phyloP scores from a whole-genome alignment of 2,329 filamentous ascomycete genomes.

The Salinomyces thailandicus region DNA sequence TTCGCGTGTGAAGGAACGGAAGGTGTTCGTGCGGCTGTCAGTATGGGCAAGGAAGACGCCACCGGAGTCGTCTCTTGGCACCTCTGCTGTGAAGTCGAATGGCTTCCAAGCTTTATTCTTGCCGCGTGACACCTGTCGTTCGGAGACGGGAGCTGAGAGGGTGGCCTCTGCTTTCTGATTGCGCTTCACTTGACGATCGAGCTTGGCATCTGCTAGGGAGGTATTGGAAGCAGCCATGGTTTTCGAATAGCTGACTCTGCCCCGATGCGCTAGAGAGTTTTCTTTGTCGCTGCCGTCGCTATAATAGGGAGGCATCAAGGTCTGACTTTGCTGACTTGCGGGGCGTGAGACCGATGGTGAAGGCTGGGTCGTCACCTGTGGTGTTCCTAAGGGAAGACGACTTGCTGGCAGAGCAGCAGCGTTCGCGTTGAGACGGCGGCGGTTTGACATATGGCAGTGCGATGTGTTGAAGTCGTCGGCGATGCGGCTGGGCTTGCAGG shows the following conservation, averaged over 20 bases:
- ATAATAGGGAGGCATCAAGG: too few relatives aligned
- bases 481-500: too few relatives aligned
- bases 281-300: too few relatives aligned
- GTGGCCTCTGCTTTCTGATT: constrained; percentile 23
- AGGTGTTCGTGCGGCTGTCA: constrained; percentile 22
- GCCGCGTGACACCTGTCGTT: constrained; percentile 13
- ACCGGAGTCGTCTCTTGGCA: constrained; percentile 2
- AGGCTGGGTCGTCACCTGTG: constrained; percentile 5
- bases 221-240: constrained; percentile 2
- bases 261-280: too few relatives aligned
- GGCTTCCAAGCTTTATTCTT: constrained; percentile 21
- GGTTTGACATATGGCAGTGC: constrained; percentile 5
- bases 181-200: constrained; percentile 24
- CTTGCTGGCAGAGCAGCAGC: constrained; percentile 12
- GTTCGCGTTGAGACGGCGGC: constrained; percentile 3
- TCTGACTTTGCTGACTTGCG: constrained; percentile 3
- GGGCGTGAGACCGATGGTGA: constrained; percentile 7
- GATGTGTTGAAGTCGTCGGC: not conserved
- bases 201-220: constrained; percentile 21
- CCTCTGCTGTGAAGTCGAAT: constrained; percentile 15
- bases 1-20: constrained; percentile 17
- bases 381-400: constrained; percentile 22
- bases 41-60: not conserved
- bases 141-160: constrained; percentile 9
- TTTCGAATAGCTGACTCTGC: too few relatives aligned